Evolutionary conservation across 495 filamentous ascomycete species (phyloP), one percentile per base, ranked within the genome.

Genomic region (Aspergillus cristatus): DNA sequence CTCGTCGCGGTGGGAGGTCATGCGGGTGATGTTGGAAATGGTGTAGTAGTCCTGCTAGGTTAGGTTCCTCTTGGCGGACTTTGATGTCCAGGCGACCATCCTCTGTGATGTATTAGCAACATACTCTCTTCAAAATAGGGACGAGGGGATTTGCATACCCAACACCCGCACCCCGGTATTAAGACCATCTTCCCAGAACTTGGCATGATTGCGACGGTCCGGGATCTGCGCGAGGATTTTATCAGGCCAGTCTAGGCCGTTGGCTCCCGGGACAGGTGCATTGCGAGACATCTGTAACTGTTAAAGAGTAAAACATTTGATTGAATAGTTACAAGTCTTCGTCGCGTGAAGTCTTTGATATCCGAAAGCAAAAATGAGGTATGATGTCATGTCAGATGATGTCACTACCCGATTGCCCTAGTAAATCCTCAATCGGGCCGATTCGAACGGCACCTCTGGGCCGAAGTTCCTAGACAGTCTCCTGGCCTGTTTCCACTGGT

Each of bases 51-150:
- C 75, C 68, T 7, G 81, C 75, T 1, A 94, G 51, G 24, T 73
- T 68, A 17, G 70, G 57, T 41, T 72, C 74, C 47, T 75, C 77
- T 46, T 84, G 70, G 43, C 76, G 74, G 54, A 88, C 82, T 40
- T 79, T 77, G 60, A 89, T 86, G 45, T 85, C 72, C 43, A 87
- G 68, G 22, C 83, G 78, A 12, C 82, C 83, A 58, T 84, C 80
- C 44, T 71, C 75, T 55, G 32, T 4, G 18, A 12, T 28, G 12
- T 37, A 28, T 24, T 13, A 28, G 26, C 20, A 24, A 24, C 8
- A 4, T 37, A 13, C 20, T 18, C 10, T 20, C 3, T 10, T 18
- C 8, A 26, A 33, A 2, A 30, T 8, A 14, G 25, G 7, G 18
- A 14, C 26, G 3, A 7, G 11, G 15, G n/a, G 7, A 35, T 8